phyloP scores from a whole-genome alignment of 1,284 basidiomycete genomes.

The Rhodotorula sp. region DNA sequence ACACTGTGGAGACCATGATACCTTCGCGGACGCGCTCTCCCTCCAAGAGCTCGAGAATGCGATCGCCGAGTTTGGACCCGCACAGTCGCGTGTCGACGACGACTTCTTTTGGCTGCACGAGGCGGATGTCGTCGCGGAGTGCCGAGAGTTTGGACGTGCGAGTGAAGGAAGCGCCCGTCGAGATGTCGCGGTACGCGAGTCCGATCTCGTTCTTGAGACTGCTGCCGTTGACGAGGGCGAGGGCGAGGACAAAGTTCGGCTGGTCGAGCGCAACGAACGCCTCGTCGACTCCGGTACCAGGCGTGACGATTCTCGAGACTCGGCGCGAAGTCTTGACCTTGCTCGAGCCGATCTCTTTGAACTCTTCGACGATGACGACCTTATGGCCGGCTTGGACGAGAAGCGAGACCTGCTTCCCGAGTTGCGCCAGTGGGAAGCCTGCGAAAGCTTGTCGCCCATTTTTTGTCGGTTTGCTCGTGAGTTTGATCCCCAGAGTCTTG shows the following conservation, averaged over 20 bases:
- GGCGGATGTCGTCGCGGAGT: slow-evolving; percentile 77
- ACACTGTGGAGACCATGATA: slow-evolving; percentile 51
- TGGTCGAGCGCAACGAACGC: slow-evolving; percentile 76
- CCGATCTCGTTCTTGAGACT: slow-evolving; percentile 52
- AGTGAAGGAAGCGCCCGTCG: slow-evolving; percentile 88
- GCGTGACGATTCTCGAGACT: slow-evolving; percentile 81
- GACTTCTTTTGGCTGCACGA: slow-evolving; percentile 77
- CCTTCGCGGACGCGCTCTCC: slow-evolving; percentile 54
- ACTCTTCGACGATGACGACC: slow-evolving; percentile 91
- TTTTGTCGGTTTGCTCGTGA: slow-evolving; percentile 60
- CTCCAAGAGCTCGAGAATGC: slow-evolving; percentile 25
- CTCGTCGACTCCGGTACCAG: slow-evolving; percentile 62
- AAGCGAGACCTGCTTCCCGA: slow-evolving; percentile 80
- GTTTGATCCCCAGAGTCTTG: slow-evolving; percentile 72
- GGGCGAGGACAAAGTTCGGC: slow-evolving; percentile 81
- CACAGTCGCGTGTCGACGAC: slow-evolving; percentile 61
- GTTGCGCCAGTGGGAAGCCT: slow-evolving; percentile 80
- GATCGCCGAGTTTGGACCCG: slow-evolving; percentile 1
- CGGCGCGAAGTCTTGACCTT: slow-evolving; percentile 6
- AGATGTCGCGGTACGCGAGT: slow-evolving; percentile 90
- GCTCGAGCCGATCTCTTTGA: slow-evolving; percentile 55
- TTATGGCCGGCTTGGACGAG: slow-evolving; percentile 76
- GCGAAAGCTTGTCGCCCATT: slow-evolving; percentile 65
- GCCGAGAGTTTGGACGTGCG: slow-evolving; percentile 59
- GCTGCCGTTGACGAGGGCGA: slow-evolving; percentile 49